Evolutionary conservation across 176 grass and related monocot species (phyloP).

Genomic region (Avena insularis): DNA sequence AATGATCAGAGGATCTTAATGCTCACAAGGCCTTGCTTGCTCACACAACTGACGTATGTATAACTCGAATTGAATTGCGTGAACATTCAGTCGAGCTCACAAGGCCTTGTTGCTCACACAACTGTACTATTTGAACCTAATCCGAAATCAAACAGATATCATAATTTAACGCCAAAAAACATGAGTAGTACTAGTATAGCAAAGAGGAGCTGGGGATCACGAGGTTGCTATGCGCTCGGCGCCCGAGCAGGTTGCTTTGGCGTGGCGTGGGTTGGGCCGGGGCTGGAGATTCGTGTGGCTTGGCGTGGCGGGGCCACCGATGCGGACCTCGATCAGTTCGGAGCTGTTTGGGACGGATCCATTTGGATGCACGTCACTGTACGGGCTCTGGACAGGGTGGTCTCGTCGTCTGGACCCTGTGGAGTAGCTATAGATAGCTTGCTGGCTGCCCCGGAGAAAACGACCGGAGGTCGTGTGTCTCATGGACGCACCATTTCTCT

Average conservation of each 20-base stretch:
- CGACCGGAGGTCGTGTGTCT: too few relatives aligned
- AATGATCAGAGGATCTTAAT: too few relatives aligned
- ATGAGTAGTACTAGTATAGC: not conserved
- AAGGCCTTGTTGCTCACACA: too few relatives aligned
- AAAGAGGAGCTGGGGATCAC: not conserved
- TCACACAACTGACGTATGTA: too few relatives aligned
- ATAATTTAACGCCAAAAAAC: not conserved
- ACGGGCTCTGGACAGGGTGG: too few relatives aligned
- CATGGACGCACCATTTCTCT: too few relatives aligned
- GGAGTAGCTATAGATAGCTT: too few relatives aligned
- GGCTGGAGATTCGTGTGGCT: conserved; percentile 20
- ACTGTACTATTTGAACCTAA: not conserved
- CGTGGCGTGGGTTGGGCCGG: not conserved
- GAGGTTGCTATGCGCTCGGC: not conserved
- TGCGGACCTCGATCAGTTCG: conserved; percentile 33
- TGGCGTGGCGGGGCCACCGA: conserved; percentile 33
- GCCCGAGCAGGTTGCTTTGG: not conserved
- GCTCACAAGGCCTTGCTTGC: too few relatives aligned
- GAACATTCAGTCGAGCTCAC: too few relatives aligned
- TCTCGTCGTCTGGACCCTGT: too few relatives aligned
- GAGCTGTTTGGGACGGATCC: not conserved
- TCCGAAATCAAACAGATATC: not conserved
- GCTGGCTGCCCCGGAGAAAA: too few relatives aligned
- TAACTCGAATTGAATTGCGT: too few relatives aligned
- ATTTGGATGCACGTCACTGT: not conserved